Conservation (phyloP, 2,329 filamentous ascomycete genomes). For the Cytospora paraplurivora region DNA sequence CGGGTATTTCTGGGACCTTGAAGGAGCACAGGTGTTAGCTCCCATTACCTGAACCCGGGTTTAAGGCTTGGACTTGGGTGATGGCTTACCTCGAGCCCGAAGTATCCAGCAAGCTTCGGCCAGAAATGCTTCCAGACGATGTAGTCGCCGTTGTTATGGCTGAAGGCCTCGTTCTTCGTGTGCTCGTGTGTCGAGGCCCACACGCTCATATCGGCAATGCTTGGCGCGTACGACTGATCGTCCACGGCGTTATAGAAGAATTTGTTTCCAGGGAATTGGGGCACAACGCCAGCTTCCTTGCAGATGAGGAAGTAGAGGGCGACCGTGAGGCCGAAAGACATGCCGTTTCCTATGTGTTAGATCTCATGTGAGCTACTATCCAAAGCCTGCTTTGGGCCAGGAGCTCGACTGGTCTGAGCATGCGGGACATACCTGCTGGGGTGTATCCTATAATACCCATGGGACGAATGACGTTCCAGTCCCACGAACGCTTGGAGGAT, state of each 20-base stretch:
- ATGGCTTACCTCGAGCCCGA: constrained; percentile 32
- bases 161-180: constrained; percentile 35
- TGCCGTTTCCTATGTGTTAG: constrained; percentile 32
- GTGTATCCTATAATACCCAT: constrained; percentile 37
- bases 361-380: not conserved
- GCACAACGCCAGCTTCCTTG: constrained; percentile 31
- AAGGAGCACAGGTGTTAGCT: not conserved
- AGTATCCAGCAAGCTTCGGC: constrained; percentile 32
- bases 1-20: constrained; percentile 19
- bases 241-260: constrained; percentile 36
- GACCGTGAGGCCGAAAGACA: constrained; percentile 36
- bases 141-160: constrained; percentile 35
- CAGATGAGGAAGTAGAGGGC: constrained; percentile 36
- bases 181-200: constrained; percentile 32
- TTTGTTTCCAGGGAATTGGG: constrained; percentile 35
- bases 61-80: too few relatives aligned
- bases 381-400: too few relatives aligned
- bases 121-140: constrained; percentile 36
- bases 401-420: not conserved
- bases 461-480: constrained; percentile 36
- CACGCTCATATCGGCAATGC: constrained; percentile 35
- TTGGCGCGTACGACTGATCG: constrained; percentile 36
- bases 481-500: constrained; percentile 31
- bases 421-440: constrained; percentile 31
- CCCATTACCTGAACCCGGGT: not conserved